These are phyloP conservation scores for Vitis vinifera DNA, from an alignment of 164 flowering plant species.

Conservation along the genomic window DNA sequence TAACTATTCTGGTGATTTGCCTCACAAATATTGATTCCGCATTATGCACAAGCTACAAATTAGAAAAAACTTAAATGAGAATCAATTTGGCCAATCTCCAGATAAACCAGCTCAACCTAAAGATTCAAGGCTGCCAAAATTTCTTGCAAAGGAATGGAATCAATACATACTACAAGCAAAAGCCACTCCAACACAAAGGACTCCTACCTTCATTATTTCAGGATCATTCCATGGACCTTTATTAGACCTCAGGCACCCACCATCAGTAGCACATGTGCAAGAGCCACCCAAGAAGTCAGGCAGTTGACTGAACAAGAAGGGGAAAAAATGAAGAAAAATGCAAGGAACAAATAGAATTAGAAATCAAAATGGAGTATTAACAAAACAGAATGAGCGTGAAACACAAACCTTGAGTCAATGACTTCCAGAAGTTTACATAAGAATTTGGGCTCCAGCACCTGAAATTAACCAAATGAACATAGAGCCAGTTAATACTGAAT, in stretches of 20 bases:
- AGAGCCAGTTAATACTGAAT: neutral
- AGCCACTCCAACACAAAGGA: neutral
- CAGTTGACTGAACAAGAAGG: slow-evolving; percentile 60
- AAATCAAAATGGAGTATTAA: neutral
- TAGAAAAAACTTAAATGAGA: slow-evolving; percentile 3
- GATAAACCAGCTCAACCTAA: neutral
- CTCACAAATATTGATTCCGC: slow-evolving; percentile 54
- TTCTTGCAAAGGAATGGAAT: neutral
- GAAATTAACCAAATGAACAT: slow-evolving; percentile 10
- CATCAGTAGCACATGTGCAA: slow-evolving; percentile 72
- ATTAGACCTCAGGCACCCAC: slow-evolving; percentile 86
- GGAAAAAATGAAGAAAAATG: slow-evolving; percentile 3
- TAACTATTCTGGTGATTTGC: slow-evolving; percentile 46
- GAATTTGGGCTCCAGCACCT: slow-evolving; percentile 84
- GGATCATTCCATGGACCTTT: slow-evolving; percentile 97
- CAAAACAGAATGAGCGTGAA: neutral
- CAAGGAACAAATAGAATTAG: neutral
- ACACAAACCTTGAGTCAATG: slow-evolving; percentile 70
- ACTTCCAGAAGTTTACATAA: slow-evolving; percentile 64
- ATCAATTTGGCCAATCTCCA: neutral
- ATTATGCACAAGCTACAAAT: slow-evolving; percentile 64
- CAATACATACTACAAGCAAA: neutral
- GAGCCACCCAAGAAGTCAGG: slow-evolving; percentile 98
- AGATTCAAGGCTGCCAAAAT: neutral
- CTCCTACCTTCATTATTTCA: slow-evolving; percentile 74